Evolutionary conservation across 768 basidiomycete species (phyloP).

Genomic region (Lactifluus piperatus): DNA sequence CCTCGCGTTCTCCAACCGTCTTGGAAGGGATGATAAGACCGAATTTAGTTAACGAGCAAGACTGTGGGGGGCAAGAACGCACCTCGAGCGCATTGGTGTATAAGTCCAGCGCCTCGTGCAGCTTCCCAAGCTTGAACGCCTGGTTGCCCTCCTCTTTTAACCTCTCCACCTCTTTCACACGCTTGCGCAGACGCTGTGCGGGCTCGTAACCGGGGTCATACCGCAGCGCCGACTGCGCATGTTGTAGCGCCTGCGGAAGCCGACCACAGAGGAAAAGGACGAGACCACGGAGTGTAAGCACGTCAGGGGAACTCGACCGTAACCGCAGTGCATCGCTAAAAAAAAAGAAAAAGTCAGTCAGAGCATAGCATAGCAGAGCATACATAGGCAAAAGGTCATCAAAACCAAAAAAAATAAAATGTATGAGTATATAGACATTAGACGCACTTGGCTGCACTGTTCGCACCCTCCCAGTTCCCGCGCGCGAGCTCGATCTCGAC

Average conservation of each 20-base stretch:
- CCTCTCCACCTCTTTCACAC: slow-evolving; percentile 75
- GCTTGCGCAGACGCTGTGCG: slow-evolving; percentile 63
- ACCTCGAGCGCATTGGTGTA: slow-evolving; percentile 71
- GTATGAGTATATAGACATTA: neutral
- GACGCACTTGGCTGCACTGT: slow-evolving; percentile 63
- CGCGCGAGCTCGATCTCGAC: slow-evolving; percentile 70
- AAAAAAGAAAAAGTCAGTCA: neutral
- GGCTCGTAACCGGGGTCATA: slow-evolving; percentile 69
- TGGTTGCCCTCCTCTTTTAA: slow-evolving; percentile 80
- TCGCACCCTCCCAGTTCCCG: slow-evolving; percentile 67
- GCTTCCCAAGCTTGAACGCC: slow-evolving; percentile 55
- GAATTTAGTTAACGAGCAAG: too few species aligned
- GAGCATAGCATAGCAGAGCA: neutral
- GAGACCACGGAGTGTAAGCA: slow-evolving; percentile 66
- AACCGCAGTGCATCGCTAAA: slow-evolving; percentile 65
- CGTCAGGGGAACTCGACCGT: slow-evolving; percentile 69
- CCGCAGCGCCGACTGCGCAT: slow-evolving; percentile 61
- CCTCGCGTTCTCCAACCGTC: slow-evolving; percentile 57
- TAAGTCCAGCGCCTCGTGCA: slow-evolving; percentile 54
- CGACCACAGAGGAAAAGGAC: slow-evolving; percentile 69
- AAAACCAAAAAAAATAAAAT: neutral
- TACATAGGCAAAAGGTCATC: neutral
- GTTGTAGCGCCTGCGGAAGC: slow-evolving; percentile 62
- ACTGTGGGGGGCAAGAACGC: slow-evolving; percentile 11
- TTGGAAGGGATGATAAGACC: slow-evolving; percentile 24